phyloP scores from a whole-genome alignment of 2,329 filamentous ascomycete species.

The Tolypocladium ophioglossoides region DNA sequence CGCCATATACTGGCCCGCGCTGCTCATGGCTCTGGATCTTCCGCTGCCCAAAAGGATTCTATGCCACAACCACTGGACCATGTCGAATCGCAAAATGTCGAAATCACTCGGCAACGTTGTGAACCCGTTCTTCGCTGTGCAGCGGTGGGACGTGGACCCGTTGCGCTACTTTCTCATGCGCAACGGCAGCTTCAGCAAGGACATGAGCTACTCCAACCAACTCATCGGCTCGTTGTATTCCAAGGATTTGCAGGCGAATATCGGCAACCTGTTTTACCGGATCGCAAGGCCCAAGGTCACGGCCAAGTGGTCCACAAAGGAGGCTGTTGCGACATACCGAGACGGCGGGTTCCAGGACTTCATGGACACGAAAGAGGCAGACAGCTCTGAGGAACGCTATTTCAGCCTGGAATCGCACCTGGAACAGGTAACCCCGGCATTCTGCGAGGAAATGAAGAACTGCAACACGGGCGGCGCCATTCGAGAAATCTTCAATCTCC shows the following conservation, averaged over 20 bases:
- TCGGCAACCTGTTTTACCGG: slow-evolving; percentile 73
- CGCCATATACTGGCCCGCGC: slow-evolving; percentile 95
- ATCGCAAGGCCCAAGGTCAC: slow-evolving; percentile 51
- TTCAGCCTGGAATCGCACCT: slow-evolving; percentile 17
- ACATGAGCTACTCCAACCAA: slow-evolving; percentile 77
- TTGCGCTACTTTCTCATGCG: slow-evolving; percentile 84
- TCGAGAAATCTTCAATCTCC: slow-evolving; percentile 49
- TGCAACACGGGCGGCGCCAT: slow-evolving; percentile 57
- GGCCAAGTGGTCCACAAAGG: slow-evolving; percentile 49
- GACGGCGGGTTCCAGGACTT: slow-evolving; percentile 13
- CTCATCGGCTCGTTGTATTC: slow-evolving; percentile 68
- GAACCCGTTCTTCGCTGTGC: slow-evolving; percentile 83
- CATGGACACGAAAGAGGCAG: background rate
- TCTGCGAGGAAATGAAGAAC: slow-evolving; percentile 47
- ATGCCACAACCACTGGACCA: slow-evolving; percentile 91
- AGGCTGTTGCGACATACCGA: slow-evolving; percentile 35
- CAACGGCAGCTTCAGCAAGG: slow-evolving; percentile 65
- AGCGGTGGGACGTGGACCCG: slow-evolving; percentile 77
- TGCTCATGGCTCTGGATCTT: slow-evolving; percentile 79
- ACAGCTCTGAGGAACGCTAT: slow-evolving; percentile 4
- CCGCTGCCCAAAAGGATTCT: slow-evolving; percentile 70
- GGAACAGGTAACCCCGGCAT: slow-evolving; percentile 8
- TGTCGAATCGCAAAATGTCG: slow-evolving; percentile 88
- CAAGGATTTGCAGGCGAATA: slow-evolving; percentile 62
- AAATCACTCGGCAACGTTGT: slow-evolving; percentile 94